Base-by-base conservation (phyloP, 2,329 filamentous ascomycete genomes). In the Sporothrix mexicana region DNA sequence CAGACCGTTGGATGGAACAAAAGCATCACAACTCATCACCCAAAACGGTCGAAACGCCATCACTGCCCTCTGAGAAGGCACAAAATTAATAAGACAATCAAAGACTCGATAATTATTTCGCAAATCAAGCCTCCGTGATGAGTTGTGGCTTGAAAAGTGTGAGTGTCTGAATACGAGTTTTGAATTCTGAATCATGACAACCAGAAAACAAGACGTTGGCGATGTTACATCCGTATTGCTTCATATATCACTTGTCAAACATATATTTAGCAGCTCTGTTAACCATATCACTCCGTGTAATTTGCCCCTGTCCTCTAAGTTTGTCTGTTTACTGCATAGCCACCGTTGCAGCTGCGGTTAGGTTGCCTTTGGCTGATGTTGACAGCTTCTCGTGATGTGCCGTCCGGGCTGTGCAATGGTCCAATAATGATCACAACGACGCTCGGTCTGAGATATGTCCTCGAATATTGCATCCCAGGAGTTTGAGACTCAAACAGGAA, bases 121-220 rank as follows among this genome's bases (percentile, higher is more conserved):
- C 10, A 64, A 13, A 2, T 30, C 59, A 13, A 5, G 41, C 23
- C 17, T 23, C 36, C 41, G 36, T 15, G 36, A 15, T 66, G 20
- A 47, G 12, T 9, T 66, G 61, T 47, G 61, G 25, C 12, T 45
- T 64, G 30, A 36, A 36, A 36, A 36, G 30, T 2, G 30, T 36
- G 30, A 36, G 30, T 36, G 30, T 36, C 13, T 45, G n/a, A 45
- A 8, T 47, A 23, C 23, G 30, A 43, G 2, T 17, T 23, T 43
- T 64, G n/a, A 15, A 12, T 64, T 64, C 5, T 25, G 41, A 47
- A 23, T 62, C 36, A 23, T 62, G 36, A 62, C 59, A 62, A 23
- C 59, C 59, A 45, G 43, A 8, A 62, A 23, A n/a, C 5, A 4
- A n/a, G 36, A 20, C 30, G 30, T 36, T 36, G 30, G 30, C 41